Conservation (phyloP, 2,329 filamentous ascomycete species). For the Sarocladiaceae sp. region DNA sequence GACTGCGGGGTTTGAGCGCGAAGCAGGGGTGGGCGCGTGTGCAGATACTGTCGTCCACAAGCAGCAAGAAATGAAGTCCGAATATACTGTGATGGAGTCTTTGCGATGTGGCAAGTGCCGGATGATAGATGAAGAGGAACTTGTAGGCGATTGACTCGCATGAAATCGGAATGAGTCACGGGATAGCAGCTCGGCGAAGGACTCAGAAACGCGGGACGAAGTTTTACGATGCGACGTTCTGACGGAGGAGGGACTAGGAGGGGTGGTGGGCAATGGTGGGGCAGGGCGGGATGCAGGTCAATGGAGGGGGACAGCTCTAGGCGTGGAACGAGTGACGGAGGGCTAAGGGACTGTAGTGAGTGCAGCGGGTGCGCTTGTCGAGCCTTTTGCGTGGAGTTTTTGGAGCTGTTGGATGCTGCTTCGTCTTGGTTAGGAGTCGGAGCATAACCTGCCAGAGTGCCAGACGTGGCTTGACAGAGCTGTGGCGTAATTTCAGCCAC, state of each 20-base stretch:
- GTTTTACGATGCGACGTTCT: constrained; percentile 3
- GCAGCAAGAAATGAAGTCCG: neutral
- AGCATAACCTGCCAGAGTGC: constrained; percentile 1
- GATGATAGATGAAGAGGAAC: neutral
- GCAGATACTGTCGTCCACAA: neutral
- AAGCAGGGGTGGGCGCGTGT: constrained; percentile 8
- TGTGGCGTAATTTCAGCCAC: constrained; percentile 5
- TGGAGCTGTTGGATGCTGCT: constrained; percentile 5
- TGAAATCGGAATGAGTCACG: constrained; percentile 9
- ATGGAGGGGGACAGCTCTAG: neutral
- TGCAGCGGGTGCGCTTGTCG: constrained; percentile 4
- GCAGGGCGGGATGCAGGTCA: constrained; percentile 3
- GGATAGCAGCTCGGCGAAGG: neutral
- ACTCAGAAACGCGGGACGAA: constrained; percentile 9
- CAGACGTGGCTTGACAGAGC: neutral
- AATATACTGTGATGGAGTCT: neutral
- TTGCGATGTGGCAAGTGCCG: neutral
- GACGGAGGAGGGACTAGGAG: constrained; percentile 5
- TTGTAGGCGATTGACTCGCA: constrained; percentile 9
- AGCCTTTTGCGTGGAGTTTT: constrained; percentile 7
- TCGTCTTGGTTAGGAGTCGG: neutral
- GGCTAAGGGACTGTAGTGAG: neutral
- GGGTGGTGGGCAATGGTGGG: constrained; percentile 7
- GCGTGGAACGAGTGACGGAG: neutral
- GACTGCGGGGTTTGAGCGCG: constrained; percentile 5